Percentiles rank a stretch among this genome's conserved stretches.
phyloP scores from a whole-genome alignment of 352 stramenopile species.

The Halophytophthora batemanensis region DNA sequence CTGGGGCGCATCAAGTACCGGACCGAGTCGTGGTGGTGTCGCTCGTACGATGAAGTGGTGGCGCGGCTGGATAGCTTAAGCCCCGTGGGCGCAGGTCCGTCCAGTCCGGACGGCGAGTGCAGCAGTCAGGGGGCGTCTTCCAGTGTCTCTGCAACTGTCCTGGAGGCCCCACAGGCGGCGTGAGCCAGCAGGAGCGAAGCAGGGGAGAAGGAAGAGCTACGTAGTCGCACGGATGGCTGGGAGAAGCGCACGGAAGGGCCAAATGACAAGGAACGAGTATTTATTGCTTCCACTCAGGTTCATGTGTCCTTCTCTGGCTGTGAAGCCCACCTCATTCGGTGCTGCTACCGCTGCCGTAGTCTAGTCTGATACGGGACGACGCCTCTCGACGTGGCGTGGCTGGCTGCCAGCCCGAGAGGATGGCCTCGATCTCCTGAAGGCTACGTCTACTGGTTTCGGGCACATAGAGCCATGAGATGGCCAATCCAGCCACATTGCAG shows the following conservation, averaged over 20 bases:
- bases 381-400: conserved; percentile 52
- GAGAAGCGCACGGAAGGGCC: too few species aligned
- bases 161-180: too few species aligned
- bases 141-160: too few species aligned
- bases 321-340: neutral
- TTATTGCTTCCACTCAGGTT: too few species aligned
- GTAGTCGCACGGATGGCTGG: too few species aligned
- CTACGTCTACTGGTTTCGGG: conserved; percentile 74
- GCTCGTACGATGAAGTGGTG: conserved; percentile 72
- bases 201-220: too few species aligned
- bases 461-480: conserved; percentile 63
- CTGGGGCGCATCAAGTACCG: conserved; percentile 77
- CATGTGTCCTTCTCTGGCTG: too few species aligned
- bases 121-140: neutral
- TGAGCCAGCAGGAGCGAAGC: too few species aligned
- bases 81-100: neutral
- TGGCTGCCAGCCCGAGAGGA: conserved; percentile 69
- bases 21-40: conserved; percentile 83
- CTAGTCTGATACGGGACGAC: conserved; percentile 51
- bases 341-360: conserved; percentile 27
- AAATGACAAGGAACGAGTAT: too few species aligned
- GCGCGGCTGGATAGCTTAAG: conserved; percentile 25
- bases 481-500: conserved; percentile 41
- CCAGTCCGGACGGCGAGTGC: neutral
- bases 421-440: conserved; percentile 79